Evolutionary conservation across 371 early-diverging fungal species (phyloP).

Genomic region (Mucor plumbeus): DNA sequence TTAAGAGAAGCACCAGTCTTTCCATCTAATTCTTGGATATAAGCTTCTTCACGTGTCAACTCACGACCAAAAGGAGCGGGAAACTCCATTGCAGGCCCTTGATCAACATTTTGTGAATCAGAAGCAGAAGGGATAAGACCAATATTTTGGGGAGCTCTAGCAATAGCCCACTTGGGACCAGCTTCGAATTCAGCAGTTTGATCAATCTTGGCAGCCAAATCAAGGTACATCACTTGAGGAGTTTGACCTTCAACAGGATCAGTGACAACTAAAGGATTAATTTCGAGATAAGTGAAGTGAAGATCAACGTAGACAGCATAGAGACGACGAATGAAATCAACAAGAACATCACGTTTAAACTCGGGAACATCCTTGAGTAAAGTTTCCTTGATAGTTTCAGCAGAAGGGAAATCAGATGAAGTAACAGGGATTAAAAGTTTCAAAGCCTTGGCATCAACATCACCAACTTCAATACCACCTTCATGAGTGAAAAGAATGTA

Average conservation of each 20-base stretch:
- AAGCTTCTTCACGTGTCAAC: conserved; percentile 94
- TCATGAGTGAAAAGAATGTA: conserved; percentile 95
- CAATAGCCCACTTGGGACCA: conserved; percentile 89
- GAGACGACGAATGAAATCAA: conserved; percentile 90
- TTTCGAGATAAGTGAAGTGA: conserved; percentile 98
- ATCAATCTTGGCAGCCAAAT: conserved; percentile 97
- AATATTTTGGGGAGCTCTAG: conserved; percentile 69
- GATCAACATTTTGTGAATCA: conserved; percentile 60
- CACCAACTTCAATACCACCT: conserved; percentile 98
- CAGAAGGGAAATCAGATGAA: conserved; percentile 61
- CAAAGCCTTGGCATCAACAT: conserved; percentile 97
- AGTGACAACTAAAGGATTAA: conserved; percentile 96
- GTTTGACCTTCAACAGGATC: conserved; percentile 63
- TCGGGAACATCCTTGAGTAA: conserved; percentile 69
- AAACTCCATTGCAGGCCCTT: conserved; percentile 94
- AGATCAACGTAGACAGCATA: conserved; percentile 94
- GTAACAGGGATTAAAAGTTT: conserved; percentile 77
- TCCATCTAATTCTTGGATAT: conserved; percentile 95
- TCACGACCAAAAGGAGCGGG: conserved; percentile 98
- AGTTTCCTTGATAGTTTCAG: conserved; percentile 66
- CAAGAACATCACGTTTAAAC: conserved; percentile 83
- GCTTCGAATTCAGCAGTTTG: conserved; percentile 98
- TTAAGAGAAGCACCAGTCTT: conserved; percentile 98
- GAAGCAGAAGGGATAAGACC: conserved; percentile 44
- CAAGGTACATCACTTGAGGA: conserved; percentile 87